A percentile compares a stretch with the other conserved stretches of the same genome.
Conservation (phyloP, 345 rosid species). For the Theobroma cacao region DNA sequence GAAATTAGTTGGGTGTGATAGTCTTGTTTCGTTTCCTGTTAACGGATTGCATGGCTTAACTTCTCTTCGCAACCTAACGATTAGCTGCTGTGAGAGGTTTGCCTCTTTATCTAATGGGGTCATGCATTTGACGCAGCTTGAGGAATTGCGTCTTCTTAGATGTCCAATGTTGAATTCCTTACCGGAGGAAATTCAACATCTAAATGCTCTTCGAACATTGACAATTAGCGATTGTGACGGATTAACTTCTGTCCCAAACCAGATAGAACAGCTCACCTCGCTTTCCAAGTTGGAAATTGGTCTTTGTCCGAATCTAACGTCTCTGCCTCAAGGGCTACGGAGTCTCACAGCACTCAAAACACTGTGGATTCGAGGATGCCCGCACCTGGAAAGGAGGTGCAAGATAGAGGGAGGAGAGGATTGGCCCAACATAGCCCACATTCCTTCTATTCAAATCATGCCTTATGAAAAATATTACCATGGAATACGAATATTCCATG, state of each 20-base stretch:
- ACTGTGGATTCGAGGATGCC: neutral
- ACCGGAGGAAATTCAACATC: neutral
- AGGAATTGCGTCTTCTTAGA: neutral
- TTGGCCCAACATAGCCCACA: conserved; percentile 7
- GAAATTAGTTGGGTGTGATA: neutral
- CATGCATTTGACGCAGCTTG: neutral
- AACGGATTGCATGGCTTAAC: neutral
- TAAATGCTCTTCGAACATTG: neutral
- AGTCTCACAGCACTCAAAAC: neutral
- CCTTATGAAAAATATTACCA: neutral
- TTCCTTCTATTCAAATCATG: neutral
- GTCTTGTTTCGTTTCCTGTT: neutral
- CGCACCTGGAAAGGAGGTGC: neutral
- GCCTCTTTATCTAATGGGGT: neutral
- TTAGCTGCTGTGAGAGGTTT: neutral
- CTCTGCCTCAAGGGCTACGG: neutral
- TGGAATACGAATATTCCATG: neutral
- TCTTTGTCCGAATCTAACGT: neutral
- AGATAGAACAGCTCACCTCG: neutral
- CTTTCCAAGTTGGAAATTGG: neutral
- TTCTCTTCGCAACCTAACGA: neutral
- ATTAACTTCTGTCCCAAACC: neutral
- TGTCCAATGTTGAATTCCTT: neutral
- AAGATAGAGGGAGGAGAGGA: neutral
- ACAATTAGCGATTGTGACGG: neutral